Evolutionary conservation across 768 basidiomycete genomes (phyloP).

Genomic region (Boletellus sp.): DNA sequence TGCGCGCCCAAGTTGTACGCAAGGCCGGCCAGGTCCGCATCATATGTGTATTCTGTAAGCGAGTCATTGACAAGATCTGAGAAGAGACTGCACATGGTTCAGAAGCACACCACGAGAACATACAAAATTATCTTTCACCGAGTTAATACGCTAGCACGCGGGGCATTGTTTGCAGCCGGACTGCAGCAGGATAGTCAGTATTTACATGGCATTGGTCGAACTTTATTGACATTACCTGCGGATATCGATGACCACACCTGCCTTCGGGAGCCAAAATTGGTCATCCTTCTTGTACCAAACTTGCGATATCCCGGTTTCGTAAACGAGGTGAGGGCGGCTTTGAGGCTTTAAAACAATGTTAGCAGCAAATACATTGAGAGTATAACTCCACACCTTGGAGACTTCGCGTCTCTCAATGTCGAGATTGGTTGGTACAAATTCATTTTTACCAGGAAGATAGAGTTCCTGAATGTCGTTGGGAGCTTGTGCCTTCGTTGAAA

Average conservation of each 20-base stretch:
- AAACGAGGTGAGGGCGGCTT: slow-evolving; percentile 71
- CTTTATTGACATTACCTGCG: slow-evolving; percentile 49
- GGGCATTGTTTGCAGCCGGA: slow-evolving; percentile 54
- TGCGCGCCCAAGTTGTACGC: slow-evolving; percentile 63
- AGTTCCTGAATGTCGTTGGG: slow-evolving; percentile 66
- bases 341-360: slow-evolving; percentile 50
- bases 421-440: slow-evolving; percentile 86
- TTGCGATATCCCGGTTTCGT: slow-evolving; percentile 64
- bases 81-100: slow-evolving; percentile 52
- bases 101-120: not conserved
- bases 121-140: slow-evolving; percentile 41
- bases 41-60: slow-evolving; percentile 86
- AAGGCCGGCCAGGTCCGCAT: slow-evolving; percentile 89
- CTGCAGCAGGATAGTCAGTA: slow-evolving; percentile 32
- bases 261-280: slow-evolving; percentile 92
- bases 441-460: slow-evolving; percentile 78
- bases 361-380: not conserved
- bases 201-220: not conserved
- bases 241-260: slow-evolving; percentile 69
- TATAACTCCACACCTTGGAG: slow-evolving; percentile 44
- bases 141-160: slow-evolving; percentile 71
- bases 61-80: slow-evolving; percentile 84
- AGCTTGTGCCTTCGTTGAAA: slow-evolving; percentile 49
- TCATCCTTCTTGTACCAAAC: slow-evolving; percentile 99
- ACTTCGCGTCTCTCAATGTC: slow-evolving; percentile 76